phyloP scores from a whole-genome alignment of 345 rosid species.

The Citrus hindsii region DNA sequence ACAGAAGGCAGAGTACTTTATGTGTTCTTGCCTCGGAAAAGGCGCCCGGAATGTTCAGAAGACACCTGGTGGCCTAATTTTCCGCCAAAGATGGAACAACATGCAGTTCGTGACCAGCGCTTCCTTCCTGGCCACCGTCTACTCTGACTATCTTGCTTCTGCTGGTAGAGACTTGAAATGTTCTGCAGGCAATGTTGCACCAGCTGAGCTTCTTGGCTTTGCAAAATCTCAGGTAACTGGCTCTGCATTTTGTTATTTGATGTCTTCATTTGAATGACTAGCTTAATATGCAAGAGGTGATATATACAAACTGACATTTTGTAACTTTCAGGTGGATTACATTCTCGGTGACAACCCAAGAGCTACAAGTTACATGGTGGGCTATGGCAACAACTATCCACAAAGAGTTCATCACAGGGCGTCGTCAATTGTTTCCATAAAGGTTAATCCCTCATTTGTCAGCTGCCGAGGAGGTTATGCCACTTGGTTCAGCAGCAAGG shows the following conservation, averaged over 20 bases:
- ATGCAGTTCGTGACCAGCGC: slow-evolving; percentile 94
- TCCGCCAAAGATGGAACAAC: slow-evolving; percentile 93
- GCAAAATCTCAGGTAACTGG: slow-evolving; percentile 79
- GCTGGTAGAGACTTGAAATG: slow-evolving; percentile 54
- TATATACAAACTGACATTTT: neutral
- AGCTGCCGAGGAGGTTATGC: slow-evolving; percentile 95
- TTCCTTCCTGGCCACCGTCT: slow-evolving; percentile 69
- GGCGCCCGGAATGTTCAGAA: slow-evolving; percentile 56
- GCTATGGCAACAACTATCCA: slow-evolving; percentile 92
- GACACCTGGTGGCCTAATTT: slow-evolving; percentile 91
- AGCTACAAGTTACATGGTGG: slow-evolving; percentile 97
- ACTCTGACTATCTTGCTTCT: slow-evolving; percentile 85
- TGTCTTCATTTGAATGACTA: neutral
- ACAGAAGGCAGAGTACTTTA: slow-evolving; percentile 81
- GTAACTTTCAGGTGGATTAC: slow-evolving; percentile 66
- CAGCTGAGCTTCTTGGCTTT: slow-evolving; percentile 66
- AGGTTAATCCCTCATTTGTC: slow-evolving; percentile 61
- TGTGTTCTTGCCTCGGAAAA: slow-evolving; percentile 87
- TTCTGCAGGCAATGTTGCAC: slow-evolving; percentile 53
- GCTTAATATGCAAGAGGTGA: neutral
- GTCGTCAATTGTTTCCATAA: slow-evolving; percentile 82
- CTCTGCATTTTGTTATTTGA: neutral
- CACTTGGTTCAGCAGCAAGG: slow-evolving; percentile 75
- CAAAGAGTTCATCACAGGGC: slow-evolving; percentile 88
- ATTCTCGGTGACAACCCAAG: slow-evolving; percentile 97